Conservation (phyloP, 2,329 filamentous ascomycete species). For the Fusarium concolor region DNA sequence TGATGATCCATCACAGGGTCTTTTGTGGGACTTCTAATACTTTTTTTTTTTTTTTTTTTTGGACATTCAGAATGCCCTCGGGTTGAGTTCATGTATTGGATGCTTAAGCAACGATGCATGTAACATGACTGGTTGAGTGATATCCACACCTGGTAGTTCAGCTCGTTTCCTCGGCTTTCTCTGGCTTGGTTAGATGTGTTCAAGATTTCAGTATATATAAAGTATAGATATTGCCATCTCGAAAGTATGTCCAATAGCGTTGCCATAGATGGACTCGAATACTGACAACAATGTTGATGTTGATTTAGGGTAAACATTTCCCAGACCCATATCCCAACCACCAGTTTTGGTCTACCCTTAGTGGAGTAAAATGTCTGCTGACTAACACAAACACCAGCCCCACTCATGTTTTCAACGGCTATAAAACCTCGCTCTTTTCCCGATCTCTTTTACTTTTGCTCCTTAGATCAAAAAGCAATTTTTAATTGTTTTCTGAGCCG, state of each 20-base stretch:
- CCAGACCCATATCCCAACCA: not conserved
- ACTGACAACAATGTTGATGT: not conserved
- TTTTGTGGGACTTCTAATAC: not conserved
- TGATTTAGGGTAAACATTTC: not conserved
- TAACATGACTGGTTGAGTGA: no score
- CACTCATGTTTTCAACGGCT: conserved; percentile 36
- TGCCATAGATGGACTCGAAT: not conserved
- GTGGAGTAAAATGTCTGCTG: conserved; percentile 16
- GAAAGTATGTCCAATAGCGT: not conserved
- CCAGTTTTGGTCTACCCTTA: not conserved
- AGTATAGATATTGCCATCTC: not conserved
- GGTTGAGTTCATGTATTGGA: no score
- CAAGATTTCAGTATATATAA: not conserved
- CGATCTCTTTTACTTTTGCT: conserved; percentile 54
- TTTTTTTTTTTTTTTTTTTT: no score
- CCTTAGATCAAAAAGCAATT: conserved; percentile 71
- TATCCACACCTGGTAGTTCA: no score
- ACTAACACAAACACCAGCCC: conserved; percentile 36
- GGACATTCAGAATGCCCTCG: rapidly evolving
- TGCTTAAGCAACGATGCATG: no score
- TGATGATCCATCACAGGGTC: not conserved
- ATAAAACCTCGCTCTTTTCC: conserved; percentile 40
- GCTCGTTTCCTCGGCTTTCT: no score
- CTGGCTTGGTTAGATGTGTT: not conserved
- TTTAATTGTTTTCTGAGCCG: conserved; percentile 59